A percentile compares a stretch with the other conserved stretches of the same genome.
Conservation (phyloP, 208 protist genomes). For the Leishmania tarentolae region DNA sequence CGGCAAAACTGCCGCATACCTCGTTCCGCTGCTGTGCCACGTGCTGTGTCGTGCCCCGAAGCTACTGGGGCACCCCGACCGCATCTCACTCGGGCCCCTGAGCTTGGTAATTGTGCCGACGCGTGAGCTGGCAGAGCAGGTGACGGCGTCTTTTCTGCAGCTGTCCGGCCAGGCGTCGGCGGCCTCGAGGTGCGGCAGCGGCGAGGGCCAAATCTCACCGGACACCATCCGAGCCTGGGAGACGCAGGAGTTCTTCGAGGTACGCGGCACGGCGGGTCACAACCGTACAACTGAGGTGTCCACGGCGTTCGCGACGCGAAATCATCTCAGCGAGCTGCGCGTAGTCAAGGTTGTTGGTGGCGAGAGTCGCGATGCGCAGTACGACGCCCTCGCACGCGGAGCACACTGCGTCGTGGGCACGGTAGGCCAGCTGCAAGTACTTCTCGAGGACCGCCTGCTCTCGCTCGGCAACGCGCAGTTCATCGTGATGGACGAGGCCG, state of each 20-base stretch:
- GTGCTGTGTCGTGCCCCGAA: slow-evolving; percentile 49
- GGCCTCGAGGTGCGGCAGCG: neutral
- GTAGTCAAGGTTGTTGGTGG: slow-evolving; percentile 82
- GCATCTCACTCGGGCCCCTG: slow-evolving; percentile 75
- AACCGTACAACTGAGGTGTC: neutral
- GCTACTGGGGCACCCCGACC: slow-evolving; percentile 63
- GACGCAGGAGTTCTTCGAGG: slow-evolving; percentile 7
- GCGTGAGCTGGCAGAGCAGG: slow-evolving; percentile 94
- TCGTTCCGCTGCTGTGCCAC: slow-evolving; percentile 86
- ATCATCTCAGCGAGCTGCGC: slow-evolving; percentile 58
- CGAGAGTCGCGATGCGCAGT: slow-evolving; percentile 60
- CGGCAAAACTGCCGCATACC: slow-evolving; percentile 94
- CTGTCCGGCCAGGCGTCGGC: slow-evolving; percentile 22
- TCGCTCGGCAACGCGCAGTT: slow-evolving; percentile 64
- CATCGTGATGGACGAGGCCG: slow-evolving; percentile 98
- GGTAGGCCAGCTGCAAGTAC: slow-evolving; percentile 68
- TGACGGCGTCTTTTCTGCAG: slow-evolving; percentile 40
- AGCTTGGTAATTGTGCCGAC: slow-evolving; percentile 92
- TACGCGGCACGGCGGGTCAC: neutral
- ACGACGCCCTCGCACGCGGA: slow-evolving; percentile 46
- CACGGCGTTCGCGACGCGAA: slow-evolving; percentile 21
- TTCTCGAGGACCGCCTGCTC: slow-evolving; percentile 71
- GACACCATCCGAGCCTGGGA: slow-evolving; percentile 16
- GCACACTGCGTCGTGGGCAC: slow-evolving; percentile 87
- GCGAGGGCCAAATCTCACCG: neutral